Conservation (phyloP, 345 rosid species). For the Chamaenerion angustifolium region DNA sequence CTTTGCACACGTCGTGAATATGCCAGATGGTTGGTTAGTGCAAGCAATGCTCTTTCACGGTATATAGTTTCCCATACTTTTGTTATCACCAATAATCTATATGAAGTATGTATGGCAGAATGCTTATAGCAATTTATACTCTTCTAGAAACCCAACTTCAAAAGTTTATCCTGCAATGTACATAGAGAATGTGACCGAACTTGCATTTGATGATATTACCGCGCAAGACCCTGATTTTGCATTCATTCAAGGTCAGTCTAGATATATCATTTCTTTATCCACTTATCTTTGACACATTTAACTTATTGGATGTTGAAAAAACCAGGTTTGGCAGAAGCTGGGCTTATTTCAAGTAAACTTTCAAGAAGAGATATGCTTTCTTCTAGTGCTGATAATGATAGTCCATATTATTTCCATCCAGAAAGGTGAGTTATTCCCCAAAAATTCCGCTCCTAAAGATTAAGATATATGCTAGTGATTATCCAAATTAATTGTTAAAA, state of each 20-base stretch:
- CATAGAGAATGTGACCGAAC: constrained; percentile 78
- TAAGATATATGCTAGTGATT: too few relatives aligned
- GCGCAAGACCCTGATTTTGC: constrained; percentile 86
- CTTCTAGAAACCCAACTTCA: constrained; percentile 54
- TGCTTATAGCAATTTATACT: background rate
- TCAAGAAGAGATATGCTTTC: constrained; percentile 47
- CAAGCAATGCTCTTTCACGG: constrained; percentile 79
- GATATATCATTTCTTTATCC: background rate
- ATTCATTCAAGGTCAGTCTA: constrained; percentile 77
- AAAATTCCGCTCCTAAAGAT: too few relatives aligned
- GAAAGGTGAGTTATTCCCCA: constrained; percentile 39
- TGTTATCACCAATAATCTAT: background rate
- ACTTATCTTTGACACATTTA: too few relatives aligned
- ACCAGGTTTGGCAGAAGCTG: constrained; percentile 97
- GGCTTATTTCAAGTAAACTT: constrained; percentile 86
- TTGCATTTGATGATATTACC: constrained; percentile 78
- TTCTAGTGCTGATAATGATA: constrained; percentile 21
- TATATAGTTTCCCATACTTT: constrained; percentile 16
- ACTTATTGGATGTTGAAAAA: constrained; percentile 7
- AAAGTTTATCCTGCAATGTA: constrained; percentile 96
- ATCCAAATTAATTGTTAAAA: too few relatives aligned
- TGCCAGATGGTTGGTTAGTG: constrained; percentile 87
- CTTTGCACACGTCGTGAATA: constrained; percentile 86
- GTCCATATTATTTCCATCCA: constrained; percentile 46
- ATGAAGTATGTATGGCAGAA: too few relatives aligned